Base-by-base conservation (phyloP, 2,329 filamentous ascomycete genomes). In the Diaporthe velutina region DNA sequence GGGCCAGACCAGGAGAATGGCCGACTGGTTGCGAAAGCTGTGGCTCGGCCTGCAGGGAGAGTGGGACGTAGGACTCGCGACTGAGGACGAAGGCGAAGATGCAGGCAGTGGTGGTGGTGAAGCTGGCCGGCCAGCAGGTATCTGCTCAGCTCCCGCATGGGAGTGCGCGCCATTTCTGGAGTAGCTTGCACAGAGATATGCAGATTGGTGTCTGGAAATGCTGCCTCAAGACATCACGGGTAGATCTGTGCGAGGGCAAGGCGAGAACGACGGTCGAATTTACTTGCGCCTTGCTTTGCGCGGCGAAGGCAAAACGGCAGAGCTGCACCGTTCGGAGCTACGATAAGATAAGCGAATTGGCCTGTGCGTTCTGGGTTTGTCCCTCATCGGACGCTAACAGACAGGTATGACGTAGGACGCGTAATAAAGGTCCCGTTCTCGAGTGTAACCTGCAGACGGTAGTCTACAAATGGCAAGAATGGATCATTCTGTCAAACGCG, bases 41-140 rank as follows among this genome's bases (percentile, higher is more conserved):
- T n/a, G 50, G n/a, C 17, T 3, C 40, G 66, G 2, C 33, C 40
- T 22, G 42, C n/a, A 33, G 22, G 15, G 42, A 50, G 19, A 15
- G 0, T 45, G 1, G 48, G 22, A 12, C 22, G 67, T 19, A 35
- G 25, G 35, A 25, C 73, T 35, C 19, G 71, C 42, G 33, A 70
- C 50, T 76, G 64, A 52, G 22, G 45, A 28, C 45, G 42, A 6
- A 25, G n/a, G 3, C 64, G 30, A 19, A 50, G 77, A 55, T 77
- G 79, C 40, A 87, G 77, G 77, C 88, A 90, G 54, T 85, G 87
- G 57, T 79, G 80, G 4, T 80, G 81, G 19, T 83, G 81, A 28
- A 90, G 77, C 61, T 84, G 84, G 8, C 88, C 88, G 15, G 81
- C 78, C 15, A 90, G 84, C 58, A 90, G 80, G 74, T 90, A 90